These are phyloP conservation scores for Torulaspora gathmanii DNA, from an alignment of 805 yeast species.

Conservation along the genomic window DNA sequence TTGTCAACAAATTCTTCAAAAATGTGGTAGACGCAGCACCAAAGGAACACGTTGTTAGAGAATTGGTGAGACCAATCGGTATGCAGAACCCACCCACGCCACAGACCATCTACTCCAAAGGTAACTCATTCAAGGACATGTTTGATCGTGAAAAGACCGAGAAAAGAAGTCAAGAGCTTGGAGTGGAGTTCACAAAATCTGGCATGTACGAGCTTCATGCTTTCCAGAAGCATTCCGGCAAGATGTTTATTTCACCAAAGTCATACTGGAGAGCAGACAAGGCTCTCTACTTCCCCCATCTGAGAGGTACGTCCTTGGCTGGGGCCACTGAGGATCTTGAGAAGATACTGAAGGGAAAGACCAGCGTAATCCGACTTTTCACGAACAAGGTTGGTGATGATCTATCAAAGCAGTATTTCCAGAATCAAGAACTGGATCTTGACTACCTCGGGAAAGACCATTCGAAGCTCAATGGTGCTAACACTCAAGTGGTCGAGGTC, in stretches of 20 bases:
- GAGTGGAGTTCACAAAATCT: conserved; percentile 59
- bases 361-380: conserved; percentile 30
- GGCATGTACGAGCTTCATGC: conserved; percentile 63
- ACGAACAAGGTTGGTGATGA: conserved; percentile 55
- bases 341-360: conserved; percentile 28
- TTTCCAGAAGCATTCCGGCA: conserved; percentile 73
- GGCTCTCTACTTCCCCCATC: conserved; percentile 78
- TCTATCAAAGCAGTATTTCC: conserved; percentile 58
- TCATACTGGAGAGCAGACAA: conserved; percentile 68
- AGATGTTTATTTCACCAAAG: conserved; percentile 77
- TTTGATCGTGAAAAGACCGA: conserved; percentile 46
- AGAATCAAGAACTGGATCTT: conserved; percentile 32
- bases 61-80: conserved; percentile 48
- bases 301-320: conserved; percentile 51
- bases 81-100: conserved; percentile 35
- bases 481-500: conserved; percentile 68
- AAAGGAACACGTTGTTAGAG: conserved; percentile 34
- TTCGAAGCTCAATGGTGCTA: conserved; percentile 9
- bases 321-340: conserved; percentile 34
- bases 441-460: conserved; percentile 16
- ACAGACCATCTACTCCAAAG: conserved; percentile 36
- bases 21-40: conserved; percentile 39
- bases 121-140: conserved; percentile 45
- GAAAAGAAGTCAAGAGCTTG: conserved; percentile 48
- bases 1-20: conserved; percentile 34